Conservation (phyloP, 176 grass and related monocot species). For the Eleusine coracana region DNA sequence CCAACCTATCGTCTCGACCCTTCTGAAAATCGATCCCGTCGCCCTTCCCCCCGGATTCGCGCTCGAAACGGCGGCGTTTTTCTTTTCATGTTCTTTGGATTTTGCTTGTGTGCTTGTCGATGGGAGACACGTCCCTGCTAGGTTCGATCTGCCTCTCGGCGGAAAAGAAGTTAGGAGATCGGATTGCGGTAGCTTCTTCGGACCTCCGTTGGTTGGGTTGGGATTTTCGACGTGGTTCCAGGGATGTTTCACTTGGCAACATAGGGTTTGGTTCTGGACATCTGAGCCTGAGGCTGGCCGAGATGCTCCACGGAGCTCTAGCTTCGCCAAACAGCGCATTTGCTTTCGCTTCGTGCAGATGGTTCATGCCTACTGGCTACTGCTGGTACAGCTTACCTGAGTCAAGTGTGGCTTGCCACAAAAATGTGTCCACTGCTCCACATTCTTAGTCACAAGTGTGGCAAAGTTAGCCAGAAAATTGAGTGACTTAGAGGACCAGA, state of each 20-base stretch:
- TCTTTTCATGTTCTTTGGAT: not conserved
- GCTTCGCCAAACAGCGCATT: not conserved
- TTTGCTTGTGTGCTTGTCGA: not conserved
- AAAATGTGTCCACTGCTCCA: too few relatives aligned
- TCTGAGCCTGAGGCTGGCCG: not conserved
- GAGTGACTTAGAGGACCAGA: too few relatives aligned
- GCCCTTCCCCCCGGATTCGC: not conserved
- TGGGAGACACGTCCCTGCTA: not conserved
- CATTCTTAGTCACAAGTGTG: too few relatives aligned
- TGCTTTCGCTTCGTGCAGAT: not conserved
- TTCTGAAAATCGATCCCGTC: constrained; percentile 18
- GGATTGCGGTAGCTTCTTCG: not conserved
- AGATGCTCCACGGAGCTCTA: not conserved
- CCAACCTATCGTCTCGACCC: not conserved
- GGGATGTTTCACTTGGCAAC: constrained; percentile 1
- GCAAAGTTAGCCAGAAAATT: too few relatives aligned
- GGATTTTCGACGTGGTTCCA: constrained; percentile 3
- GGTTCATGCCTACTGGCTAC: too few relatives aligned
- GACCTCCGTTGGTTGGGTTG: not conserved
- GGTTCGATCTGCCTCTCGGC: constrained; percentile 28
- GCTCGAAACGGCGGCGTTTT: not conserved
- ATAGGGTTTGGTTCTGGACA: constrained; percentile 42
- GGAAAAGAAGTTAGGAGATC: not conserved
- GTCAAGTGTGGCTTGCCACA: too few relatives aligned
- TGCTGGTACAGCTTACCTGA: too few relatives aligned